A percentile compares a stretch with the other conserved stretches of the same genome.
Evolutionary conservation across 2,329 filamentous ascomycete species (phyloP).

Genomic region (Trichoderma sp.): DNA sequence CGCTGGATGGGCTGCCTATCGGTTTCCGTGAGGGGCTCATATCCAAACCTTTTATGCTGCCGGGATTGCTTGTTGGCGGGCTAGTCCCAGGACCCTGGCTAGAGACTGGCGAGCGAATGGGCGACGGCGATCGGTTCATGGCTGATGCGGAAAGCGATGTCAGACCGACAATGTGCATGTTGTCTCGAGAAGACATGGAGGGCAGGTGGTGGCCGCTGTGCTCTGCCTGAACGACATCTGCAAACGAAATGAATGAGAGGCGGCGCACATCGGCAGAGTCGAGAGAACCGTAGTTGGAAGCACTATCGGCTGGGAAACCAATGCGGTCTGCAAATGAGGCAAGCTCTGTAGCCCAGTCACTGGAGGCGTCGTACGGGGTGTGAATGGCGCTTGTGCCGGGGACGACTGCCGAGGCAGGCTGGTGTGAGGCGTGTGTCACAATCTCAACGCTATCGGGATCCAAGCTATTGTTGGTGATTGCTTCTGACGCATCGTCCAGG

Average conservation of each 20-base stretch:
- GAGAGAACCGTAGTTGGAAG: conserved; percentile 72
- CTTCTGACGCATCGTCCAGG: conserved; percentile 84
- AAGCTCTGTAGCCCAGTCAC: conserved; percentile 57
- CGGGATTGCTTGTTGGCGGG: conserved; percentile 71
- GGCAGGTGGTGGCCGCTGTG: conserved; percentile 58
- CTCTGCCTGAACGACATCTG: conserved; percentile 87
- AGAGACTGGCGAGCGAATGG: conserved; percentile 73
- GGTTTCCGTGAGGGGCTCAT: conserved; percentile 60
- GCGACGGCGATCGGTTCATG: conserved; percentile 70
- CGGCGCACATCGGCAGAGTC: conserved; percentile 75
- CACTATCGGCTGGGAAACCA: conserved; percentile 52
- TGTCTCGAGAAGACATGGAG: conserved; percentile 59
- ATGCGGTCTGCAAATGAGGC: conserved; percentile 50
- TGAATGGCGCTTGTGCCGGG: conserved; percentile 42
- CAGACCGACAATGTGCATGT: conserved; percentile 65
- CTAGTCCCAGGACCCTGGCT: conserved; percentile 66
- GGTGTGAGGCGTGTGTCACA: conserved; percentile 79
- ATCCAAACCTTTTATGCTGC: conserved; percentile 71
- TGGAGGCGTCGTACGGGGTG: conserved; percentile 40
- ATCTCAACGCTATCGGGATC: conserved; percentile 91
- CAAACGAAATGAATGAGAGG: conserved; percentile 93
- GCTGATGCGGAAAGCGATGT: conserved; percentile 54
- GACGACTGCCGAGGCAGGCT: conserved; percentile 69
- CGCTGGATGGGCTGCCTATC: conserved; percentile 61
- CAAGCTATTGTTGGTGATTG: conserved; percentile 81